Conservation (phyloP, 805 yeast genomes). For the Kodamaea lidongshanica region DNA sequence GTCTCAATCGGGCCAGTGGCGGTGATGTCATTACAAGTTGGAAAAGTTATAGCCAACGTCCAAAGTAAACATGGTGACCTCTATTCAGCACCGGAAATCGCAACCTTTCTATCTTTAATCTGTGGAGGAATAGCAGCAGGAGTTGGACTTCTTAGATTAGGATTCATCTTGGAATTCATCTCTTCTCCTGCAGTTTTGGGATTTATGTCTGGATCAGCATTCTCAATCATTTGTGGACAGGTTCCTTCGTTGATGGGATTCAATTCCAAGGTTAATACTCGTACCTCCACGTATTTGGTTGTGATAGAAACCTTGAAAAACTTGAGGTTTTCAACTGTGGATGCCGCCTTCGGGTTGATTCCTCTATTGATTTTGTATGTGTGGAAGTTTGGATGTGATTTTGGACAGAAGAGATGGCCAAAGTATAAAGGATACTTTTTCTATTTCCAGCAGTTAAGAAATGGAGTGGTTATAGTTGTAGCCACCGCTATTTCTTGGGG, state of each 20-base stretch:
- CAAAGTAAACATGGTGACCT: constrained; percentile 37
- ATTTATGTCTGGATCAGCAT: constrained; percentile 92
- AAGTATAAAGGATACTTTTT: constrained; percentile 52
- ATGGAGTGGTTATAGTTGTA: constrained; percentile 74
- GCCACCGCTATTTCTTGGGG: constrained; percentile 82
- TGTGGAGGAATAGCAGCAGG: constrained; percentile 85
- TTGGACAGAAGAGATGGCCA: constrained; percentile 60
- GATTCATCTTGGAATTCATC: constrained; percentile 82
- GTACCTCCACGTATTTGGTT: constrained; percentile 62
- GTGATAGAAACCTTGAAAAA: constrained; percentile 67
- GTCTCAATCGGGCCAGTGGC: constrained; percentile 97
- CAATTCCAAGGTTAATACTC: constrained; percentile 58
- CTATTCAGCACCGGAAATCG: constrained; percentile 62
- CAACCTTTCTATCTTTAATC: constrained; percentile 69
- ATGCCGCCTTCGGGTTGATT: constrained; percentile 86
- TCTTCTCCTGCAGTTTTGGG: constrained; percentile 91
- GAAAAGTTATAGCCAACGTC: constrained; percentile 67
- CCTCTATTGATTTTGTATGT: constrained; percentile 63
- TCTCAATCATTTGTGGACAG: constrained; percentile 77
- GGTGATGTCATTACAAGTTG: constrained; percentile 84
- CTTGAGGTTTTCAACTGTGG: constrained; percentile 59
- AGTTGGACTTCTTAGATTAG: constrained; percentile 75
- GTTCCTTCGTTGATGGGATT: constrained; percentile 83
- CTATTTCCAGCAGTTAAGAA: constrained; percentile 69
- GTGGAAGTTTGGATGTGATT: constrained; percentile 62